Base-by-base conservation (phyloP, 345 rosid species). In the Pelargonium nanum region DNA sequence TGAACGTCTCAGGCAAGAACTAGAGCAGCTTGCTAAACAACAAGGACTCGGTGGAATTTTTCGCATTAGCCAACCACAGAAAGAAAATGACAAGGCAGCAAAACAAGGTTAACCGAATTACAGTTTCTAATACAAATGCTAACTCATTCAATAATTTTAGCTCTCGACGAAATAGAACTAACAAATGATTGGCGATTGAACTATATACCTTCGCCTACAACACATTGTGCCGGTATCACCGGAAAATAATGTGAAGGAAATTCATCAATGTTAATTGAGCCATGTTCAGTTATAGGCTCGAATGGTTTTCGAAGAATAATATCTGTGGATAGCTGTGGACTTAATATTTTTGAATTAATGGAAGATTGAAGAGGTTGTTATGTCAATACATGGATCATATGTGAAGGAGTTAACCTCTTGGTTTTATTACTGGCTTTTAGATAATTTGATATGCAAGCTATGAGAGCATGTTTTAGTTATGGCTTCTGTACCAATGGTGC, bases 1-100 rank as follows among this genome's bases (percentile, higher is more conserved):
- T 34, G 78, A 80, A 19, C 74, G 70, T 59, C 81, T 93, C n/a
- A 74, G 59, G 60, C 69, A 70, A 51, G 94, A 89, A 73, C 62
- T 93, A 57, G 99, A 87, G 80, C 76, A 81, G 63, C 94, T 85
- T 24, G 88, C 97, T 7, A 83, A 62, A 63, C 63, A 72, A 58
- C 80, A 73, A 20, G 94, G 99, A 51, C 85, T 89, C 52, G 51
- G 75, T 10, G 95, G 95, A 57, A 17, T 81, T 17, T 74, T 87
- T 68, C 75, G 78, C 70, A 59, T 85, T 57, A 84, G 72, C 70
- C 80, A 67, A 34, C 70, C 72, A n/a, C 53, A 56, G 1, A 26
- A 66, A 0, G 74, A 74, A 24, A 68, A 70, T 20, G 65, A 12
- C 21, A 72, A 78, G 59, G 53, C 68, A 59, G 65, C 62, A 8